Conservation (phyloP, 2,329 filamentous ascomycete genomes). For the Fusarium albosuccineum region DNA sequence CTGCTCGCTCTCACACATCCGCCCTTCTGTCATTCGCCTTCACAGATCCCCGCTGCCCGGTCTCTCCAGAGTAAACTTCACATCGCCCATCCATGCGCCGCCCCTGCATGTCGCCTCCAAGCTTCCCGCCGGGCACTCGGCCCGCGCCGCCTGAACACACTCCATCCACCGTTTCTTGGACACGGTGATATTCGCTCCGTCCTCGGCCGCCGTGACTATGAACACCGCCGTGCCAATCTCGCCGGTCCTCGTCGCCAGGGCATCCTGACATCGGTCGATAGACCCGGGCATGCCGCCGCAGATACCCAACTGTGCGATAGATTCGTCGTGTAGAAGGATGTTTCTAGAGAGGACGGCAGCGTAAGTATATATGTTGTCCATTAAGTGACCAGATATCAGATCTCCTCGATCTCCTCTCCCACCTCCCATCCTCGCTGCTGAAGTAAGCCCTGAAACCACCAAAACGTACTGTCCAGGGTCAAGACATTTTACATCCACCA, state of each 20-base stretch:
- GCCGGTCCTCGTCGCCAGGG: constrained; percentile 59
- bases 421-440: neutral
- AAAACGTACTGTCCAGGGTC: constrained; percentile 56
- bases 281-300: constrained; percentile 65
- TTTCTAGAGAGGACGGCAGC: constrained; percentile 40
- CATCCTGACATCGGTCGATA: constrained; percentile 58
- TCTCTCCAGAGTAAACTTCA: constrained; percentile 56
- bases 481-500: constrained; percentile 56
- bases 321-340: constrained; percentile 63
- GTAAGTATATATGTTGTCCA: constrained; percentile 22
- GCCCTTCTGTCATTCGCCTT: constrained; percentile 22
- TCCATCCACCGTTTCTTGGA: constrained; percentile 66
- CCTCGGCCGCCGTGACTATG: constrained; percentile 56
- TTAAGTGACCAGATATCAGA: constrained; percentile 18
- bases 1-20: neutral
- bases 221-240: constrained; percentile 63
- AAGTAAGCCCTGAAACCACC: constrained; percentile 11
- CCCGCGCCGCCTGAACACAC: constrained; percentile 66
- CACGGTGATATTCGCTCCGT: constrained; percentile 64
- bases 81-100: constrained; percentile 61
- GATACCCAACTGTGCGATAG: constrained; percentile 62
- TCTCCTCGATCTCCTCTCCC: neutral
- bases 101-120: constrained; percentile 61
- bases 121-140: constrained; percentile 64
- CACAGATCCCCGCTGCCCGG: constrained; percentile 20